These are phyloP conservation scores for Astragalus membranaceus DNA, from an alignment of 306 rosid species.

Conservation along the genomic window DNA sequence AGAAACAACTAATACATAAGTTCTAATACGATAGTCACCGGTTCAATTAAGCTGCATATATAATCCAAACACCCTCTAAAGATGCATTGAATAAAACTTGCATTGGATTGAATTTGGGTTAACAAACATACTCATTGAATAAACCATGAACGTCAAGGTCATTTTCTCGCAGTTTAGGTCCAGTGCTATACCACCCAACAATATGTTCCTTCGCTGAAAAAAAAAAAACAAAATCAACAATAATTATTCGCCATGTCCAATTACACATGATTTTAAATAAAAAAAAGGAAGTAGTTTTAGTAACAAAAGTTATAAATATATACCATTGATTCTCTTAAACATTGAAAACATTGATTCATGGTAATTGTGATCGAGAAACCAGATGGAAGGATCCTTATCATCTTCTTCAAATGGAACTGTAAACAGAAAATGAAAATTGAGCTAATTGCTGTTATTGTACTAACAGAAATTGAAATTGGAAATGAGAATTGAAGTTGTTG, in stretches of 20 bases:
- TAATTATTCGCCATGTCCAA: not conserved
- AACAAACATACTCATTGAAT: constrained; percentile 57
- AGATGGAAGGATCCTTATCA: constrained; percentile 75
- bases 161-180: constrained; percentile 83
- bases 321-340: constrained; percentile 97
- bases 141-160: constrained; percentile 77
- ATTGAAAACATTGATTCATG: constrained; percentile 88
- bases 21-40: no score
- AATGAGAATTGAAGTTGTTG: not conserved
- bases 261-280: not conserved
- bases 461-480: not conserved
- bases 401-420: constrained; percentile 96
- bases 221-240: not conserved
- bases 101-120: not conserved
- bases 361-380: constrained; percentile 92
- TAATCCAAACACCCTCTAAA: no score
- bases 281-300: not conserved
- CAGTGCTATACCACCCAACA: constrained; percentile 94
- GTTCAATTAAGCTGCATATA: no score
- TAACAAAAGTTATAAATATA: not conserved
- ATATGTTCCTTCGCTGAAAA: constrained; percentile 81
- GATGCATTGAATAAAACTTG: not conserved
- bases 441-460: not conserved
- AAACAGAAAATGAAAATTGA: not conserved
- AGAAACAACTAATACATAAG: no score